Evolutionary conservation across 306 rosid genomes (phyloP), one percentile per base, ranked within the genome.

Genomic region (Gleditsia sinensis): DNA sequence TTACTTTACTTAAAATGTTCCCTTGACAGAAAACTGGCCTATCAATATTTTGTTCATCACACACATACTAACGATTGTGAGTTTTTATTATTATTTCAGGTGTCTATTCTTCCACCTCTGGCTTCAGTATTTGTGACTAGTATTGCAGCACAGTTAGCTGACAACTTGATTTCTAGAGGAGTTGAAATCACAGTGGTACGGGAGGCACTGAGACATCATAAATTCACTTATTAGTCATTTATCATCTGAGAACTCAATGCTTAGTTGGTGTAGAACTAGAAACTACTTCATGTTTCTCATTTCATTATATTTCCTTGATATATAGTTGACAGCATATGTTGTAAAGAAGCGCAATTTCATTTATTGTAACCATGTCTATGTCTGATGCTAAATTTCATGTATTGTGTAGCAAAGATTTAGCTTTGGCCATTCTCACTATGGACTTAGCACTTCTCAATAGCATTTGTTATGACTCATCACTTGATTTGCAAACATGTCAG

Each of bases 91-190:
- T 68, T 21, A 56, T 80, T 85, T 68, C 93, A 95, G 99, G 99
- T 92, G 40, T 92, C 98, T 69, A 95, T 95, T 80, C 98, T 95
- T 69, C 96, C 99, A 0, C 96, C 99, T 0, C 50, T 92, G 82
- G 98, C 94, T 78, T 95, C 98, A 59, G 82, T 95, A 39, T 73
- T 90, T 67, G 88, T 90, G 72, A 92, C 93, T 11, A 71, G 70
- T 74, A 40, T 87, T 75, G 97, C 99, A 21, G 74, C 98, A 3
- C 99, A 92, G 56, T 68, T 87, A 45, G 99, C 99, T 34, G 99
- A 95, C 81, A 85, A 65, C 81, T 84, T 95, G 86, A 95, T 95
- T 84, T 72, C 93, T 51, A 84, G 75, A 82, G 98, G 99, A 75
- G 93, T 95, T 67, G 91, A 95, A 81, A 88, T 88, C 78, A 94